Conservation (phyloP, 345 rosid genomes). For the Lumnitzera racemosa region DNA sequence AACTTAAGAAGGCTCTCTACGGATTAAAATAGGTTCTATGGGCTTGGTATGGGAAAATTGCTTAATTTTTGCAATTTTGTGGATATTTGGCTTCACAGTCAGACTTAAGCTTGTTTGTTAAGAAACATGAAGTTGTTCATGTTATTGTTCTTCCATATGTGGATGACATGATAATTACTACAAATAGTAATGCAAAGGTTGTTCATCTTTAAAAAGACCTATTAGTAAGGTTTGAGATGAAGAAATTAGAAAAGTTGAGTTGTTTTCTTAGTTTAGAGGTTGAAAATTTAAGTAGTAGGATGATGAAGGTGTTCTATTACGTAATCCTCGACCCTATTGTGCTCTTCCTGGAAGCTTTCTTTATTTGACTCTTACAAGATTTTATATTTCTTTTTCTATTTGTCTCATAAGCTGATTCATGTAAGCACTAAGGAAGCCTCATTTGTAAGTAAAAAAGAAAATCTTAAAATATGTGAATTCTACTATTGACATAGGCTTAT, state of each 20-base stretch:
- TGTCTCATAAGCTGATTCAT: background rate
- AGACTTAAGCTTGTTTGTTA: background rate
- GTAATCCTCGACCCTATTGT: background rate
- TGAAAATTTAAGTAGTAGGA: background rate
- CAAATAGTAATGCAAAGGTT: background rate
- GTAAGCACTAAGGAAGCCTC: conserved; percentile 1
- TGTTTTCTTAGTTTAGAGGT: background rate
- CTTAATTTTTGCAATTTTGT: background rate
- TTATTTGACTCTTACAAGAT: conserved; percentile 2
- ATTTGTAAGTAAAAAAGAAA: background rate
- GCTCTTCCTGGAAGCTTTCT: conserved; percentile 3
- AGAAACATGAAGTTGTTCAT: background rate
- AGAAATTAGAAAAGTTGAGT: conserved; percentile 1
- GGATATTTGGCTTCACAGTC: background rate
- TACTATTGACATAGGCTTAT: background rate
- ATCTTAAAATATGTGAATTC: conserved; percentile 3
- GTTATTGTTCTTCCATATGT: conserved; percentile 4
- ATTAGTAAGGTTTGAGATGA: background rate
- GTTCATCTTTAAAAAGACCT: conserved; percentile 1
- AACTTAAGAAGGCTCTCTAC: no score
- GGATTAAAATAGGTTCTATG: background rate
- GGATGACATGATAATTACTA: background rate
- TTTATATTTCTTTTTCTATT: background rate
- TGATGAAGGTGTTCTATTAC: background rate
- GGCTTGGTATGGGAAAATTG: background rate